Evolutionary conservation across 2,329 filamentous ascomycete genomes (phyloP), one percentile per base, ranked within the genome.

Genomic region (Parafenestella ontariensis): DNA sequence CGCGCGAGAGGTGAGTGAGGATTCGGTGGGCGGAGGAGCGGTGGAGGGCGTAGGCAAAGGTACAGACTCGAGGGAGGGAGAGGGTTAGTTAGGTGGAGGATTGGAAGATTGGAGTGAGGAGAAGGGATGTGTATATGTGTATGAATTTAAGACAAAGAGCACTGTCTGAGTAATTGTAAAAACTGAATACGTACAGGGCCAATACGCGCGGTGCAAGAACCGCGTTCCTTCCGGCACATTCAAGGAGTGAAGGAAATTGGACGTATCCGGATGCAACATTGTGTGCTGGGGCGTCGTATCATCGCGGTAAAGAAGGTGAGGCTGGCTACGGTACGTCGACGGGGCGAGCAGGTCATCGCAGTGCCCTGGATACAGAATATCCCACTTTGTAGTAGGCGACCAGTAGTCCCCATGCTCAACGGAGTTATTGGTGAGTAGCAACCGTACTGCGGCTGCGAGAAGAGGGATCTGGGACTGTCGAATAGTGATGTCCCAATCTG

Each of bases 341-440:
- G 58, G 62, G 17, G 54, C 57, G 21, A 74, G 60, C 31, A 70
- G 56, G 62, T 77, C 75, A 54, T 73, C 72, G 66, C 76, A 78
- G 65, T 78, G 76, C 54, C 76, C 75, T 15, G 77, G 70, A 57
- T 76, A 76, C 46, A 78, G 69, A 24, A 77, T 52, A 26, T 77
- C 73, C 75, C 76, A 78, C 24, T 56, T 37, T 20, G 49, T 39
- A 4, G 64, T 45, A 28, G 61, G 55, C 28, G 68, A 63, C 71
- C 73, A 78, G 63, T 74, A 77, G n/a, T n/a, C n/a, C 13, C 15
- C 24, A 13, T 56, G 31, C 20, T 54, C 11, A 20, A 3, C 11
- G 23, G 40, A 10, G 51, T 44, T 58, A 48, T 24, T 54, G 7
- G 50, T 33, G 40, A 65, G 56, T 18, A 61, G 49, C 17, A 53